Evolutionary conservation across 257 asterid genomes (phyloP), one percentile per base, ranked within the genome.

Genomic region (Mitragyna speciosa): DNA sequence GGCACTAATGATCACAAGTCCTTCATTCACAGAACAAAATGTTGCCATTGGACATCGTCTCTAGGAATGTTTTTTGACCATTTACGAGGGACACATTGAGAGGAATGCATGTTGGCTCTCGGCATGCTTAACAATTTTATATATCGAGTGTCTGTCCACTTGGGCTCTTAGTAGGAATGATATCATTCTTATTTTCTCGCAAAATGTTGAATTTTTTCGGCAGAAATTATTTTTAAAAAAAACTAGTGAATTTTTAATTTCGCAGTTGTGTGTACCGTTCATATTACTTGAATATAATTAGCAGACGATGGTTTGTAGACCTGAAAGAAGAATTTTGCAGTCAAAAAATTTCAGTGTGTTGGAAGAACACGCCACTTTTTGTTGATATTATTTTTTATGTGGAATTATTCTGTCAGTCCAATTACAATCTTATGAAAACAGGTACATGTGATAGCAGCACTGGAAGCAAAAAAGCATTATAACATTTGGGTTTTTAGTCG

Each of bases 21-120:
- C 39, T 67, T 75, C 36, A 68, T 75, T 76, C 84, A 82, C 67
- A 84, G 70, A 77, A 77, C 76, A 43, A 24, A 41, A 78, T 66
- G 48, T n/a, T 65, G 52, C 49, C 30, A 22, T 73, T 73, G 83
- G 75, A 47, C 51, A 31, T 76, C 69, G 74, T n/a, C 59, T 16
- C 39, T 63, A 79, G 56, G 85, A 68, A 33, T 72, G 61, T n/a
- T 61, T 80, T 61, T 63, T 36, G 69, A 61, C 78, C 59, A 81
- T 81, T 75, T 80, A 75, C 70, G 75, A 78, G 84, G 86, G 16
- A 85, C 83, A 85, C 83, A 81, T 59, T 26, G 82, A 31, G 49
- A 49, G 69, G 61, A 80, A 65, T 78, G 69, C 59, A 17, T 81
- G 79, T 79, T 70, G 87, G 78, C 33, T 56, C 33, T 67, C 58